Evolutionary conservation across 1,139 yeast genomes (phyloP).

Genomic region (Magnusiomyces suaveolens): DNA sequence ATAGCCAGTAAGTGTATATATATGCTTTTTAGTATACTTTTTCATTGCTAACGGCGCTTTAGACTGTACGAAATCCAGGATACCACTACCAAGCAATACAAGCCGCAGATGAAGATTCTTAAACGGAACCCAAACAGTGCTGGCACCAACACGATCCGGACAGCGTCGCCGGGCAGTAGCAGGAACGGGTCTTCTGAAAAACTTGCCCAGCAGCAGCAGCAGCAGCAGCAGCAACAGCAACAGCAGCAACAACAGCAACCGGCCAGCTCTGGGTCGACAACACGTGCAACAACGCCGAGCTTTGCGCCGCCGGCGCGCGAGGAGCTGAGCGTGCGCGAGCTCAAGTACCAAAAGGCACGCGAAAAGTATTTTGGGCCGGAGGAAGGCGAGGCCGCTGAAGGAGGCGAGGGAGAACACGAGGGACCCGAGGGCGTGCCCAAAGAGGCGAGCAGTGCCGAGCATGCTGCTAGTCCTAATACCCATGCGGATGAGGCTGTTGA

Average conservation of each 20-base stretch:
- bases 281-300: constrained; percentile 7
- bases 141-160: constrained; percentile 1
- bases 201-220: background rate
- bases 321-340: constrained; percentile 11
- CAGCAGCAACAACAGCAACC: no score
- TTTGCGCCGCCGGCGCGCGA: constrained; percentile 11
- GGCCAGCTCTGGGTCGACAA: background rate
- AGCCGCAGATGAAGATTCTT: constrained; percentile 11
- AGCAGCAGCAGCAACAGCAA: background rate
- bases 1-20: background rate
- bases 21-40: background rate
- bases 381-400: constrained; percentile 1
- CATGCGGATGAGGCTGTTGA: background rate
- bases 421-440: no score
- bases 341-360: constrained; percentile 13
- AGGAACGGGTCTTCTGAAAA: background rate
- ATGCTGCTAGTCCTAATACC: no score
- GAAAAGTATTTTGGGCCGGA: constrained; percentile 15
- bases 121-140: constrained; percentile 10
- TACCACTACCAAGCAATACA: constrained; percentile 9
- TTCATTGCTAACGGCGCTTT: background rate
- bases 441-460: no score
- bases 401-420: background rate
- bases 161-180: background rate
- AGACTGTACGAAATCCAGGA: constrained; percentile 11